phyloP scores from a whole-genome alignment of 805 yeast species.

The Blastobotrys robertii region DNA sequence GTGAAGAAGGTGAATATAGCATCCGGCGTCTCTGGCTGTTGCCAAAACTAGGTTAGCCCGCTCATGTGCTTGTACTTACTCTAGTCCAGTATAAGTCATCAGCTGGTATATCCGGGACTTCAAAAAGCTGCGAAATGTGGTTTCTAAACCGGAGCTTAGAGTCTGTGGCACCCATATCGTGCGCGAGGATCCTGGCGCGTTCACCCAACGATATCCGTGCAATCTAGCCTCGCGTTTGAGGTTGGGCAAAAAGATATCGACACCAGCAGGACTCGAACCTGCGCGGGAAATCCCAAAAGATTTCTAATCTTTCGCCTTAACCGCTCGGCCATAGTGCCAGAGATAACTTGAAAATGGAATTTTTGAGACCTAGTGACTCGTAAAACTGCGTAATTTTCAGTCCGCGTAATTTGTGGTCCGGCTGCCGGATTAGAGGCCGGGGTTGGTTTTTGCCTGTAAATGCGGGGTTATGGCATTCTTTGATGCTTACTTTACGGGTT shows the following conservation, averaged over 20 bases:
- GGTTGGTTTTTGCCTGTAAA: no score
- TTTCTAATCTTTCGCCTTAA: conserved; percentile 33
- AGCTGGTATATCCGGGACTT: conserved; percentile 23
- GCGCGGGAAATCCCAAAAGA: conserved; percentile 26
- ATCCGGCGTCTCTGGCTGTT: conserved; percentile 38
- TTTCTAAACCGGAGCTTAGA: conserved; percentile 52
- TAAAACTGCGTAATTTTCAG: no score
- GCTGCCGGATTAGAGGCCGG: no score
- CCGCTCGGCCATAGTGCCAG: conserved; percentile 31
- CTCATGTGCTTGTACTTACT: conserved; percentile 12
- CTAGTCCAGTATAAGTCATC: conserved; percentile 35
- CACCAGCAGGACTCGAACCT: no score
- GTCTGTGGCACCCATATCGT: conserved; percentile 62
- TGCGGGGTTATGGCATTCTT: no score
- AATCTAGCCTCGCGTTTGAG: no score
- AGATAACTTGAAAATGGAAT: no score
- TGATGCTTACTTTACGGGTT: no score
- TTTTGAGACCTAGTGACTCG: no score
- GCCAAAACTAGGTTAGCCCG: conserved; percentile 31
- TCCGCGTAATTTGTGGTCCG: no score
- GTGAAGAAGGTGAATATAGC: conserved; percentile 54
- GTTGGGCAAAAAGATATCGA: not conserved
- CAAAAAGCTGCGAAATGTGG: conserved; percentile 45
- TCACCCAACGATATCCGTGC: no score
- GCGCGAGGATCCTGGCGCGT: conserved; percentile 19